Evolutionary conservation across 1,284 basidiomycete species (phyloP).

Genomic region (Mrakiaceae sp.): DNA sequence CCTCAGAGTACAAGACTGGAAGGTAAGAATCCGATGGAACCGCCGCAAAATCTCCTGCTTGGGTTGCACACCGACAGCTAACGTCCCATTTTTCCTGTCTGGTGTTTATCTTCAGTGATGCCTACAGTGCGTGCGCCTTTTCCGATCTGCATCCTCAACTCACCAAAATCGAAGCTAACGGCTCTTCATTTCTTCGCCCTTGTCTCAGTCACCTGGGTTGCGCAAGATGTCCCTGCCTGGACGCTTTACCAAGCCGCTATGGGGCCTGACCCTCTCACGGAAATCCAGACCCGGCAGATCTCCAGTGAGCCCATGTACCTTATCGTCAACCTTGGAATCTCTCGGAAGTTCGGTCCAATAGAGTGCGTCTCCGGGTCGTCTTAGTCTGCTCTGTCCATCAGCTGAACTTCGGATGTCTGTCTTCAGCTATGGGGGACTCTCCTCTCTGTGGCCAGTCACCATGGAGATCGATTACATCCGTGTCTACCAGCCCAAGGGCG

Average conservation of each 20-base stretch:
- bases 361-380: slow-evolving; percentile 35
- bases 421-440: neutral
- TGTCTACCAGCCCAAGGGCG: slow-evolving; percentile 35
- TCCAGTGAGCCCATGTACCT: slow-evolving; percentile 39
- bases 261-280: slow-evolving; percentile 51
- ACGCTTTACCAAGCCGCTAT: slow-evolving; percentile 53
- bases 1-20: slow-evolving; percentile 44
- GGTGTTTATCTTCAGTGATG: slow-evolving; percentile 20
- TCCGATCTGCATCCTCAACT: neutral
- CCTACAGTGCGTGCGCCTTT: slow-evolving; percentile 23
- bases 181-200: neutral
- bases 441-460: neutral
- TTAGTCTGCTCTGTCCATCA: no score
- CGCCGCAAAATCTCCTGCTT: neutral
- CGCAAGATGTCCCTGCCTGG: slow-evolving; percentile 56
- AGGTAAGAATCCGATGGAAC: slow-evolving; percentile 13
- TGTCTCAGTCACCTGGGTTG: slow-evolving; percentile 53
- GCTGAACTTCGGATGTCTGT: neutral
- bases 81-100: neutral
- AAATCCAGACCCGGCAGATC: slow-evolving; percentile 40
- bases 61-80: neutral
- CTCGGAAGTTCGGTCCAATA: slow-evolving; percentile 58
- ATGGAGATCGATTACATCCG: slow-evolving; percentile 35
- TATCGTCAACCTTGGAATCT: slow-evolving; percentile 70
- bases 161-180: neutral